Evolutionary conservation across 129 eudicot species (phyloP), one percentile per base, ranked within the genome.

Genomic region (Lactuca saligna): DNA sequence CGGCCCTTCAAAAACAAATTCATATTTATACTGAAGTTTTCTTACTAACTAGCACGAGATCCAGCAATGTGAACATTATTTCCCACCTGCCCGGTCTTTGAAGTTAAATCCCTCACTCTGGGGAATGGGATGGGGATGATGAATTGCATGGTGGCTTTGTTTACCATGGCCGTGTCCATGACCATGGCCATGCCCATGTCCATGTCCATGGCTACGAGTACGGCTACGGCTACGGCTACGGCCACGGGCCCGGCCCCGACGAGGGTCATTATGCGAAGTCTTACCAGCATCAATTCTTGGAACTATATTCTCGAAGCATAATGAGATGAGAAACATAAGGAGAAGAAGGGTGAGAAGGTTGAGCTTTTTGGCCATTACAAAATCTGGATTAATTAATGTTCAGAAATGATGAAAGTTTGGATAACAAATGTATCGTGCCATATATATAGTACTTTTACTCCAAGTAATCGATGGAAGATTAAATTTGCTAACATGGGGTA

Each of bases 281-380:
- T n/a, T n/a, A n/a, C 57, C 29, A 14, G 57, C 57, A 14, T 53
- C 57, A 25, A 53, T 17, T 53, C 10, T 6, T n/a, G 57, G 57
- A 53, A 53, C 57, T 53, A 53, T 15, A 15, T 17, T 53, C 3
- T 53, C 29, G 31, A 53, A 53, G 29, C 20, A 53, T 53, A 53
- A n/a, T 14, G 57, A 53, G 57, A 53, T 53, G 57, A 53, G 8
- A 53, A 53, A 5, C 16, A 17, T 2, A 53, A 53, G 57, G 29
- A 53, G 8, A 53, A 53, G 29, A n/a, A 53, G 25, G 17, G 57
- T 53, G 10, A 53, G 7, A 53, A 53, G 9, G 57, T 53, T 53
- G 29, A 16, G 17, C 25, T 53, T 53, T 53, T 17, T 53, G 57
- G 57, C 57, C 57, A 53, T 53, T 53, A 14, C 57, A 53, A 53